Evolutionary conservation across 2,329 filamentous ascomycete species (phyloP).

Genomic region (Fusarium bactridioides): DNA sequence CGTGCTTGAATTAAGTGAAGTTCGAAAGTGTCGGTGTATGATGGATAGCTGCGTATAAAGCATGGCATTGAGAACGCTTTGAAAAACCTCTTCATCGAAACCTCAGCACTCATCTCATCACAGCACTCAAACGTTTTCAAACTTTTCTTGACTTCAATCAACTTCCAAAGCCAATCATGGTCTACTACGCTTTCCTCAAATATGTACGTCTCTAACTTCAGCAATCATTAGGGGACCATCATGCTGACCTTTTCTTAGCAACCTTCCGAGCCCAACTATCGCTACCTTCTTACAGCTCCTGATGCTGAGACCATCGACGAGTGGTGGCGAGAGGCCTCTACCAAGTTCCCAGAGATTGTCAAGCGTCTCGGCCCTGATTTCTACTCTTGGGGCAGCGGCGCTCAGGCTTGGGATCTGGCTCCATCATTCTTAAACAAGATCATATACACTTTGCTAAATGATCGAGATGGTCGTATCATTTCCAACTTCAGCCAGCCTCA

Average conservation of each 20-base stretch:
- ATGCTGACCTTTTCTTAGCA: not conserved
- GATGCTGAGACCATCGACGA: slow-evolving; percentile 4
- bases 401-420: not conserved
- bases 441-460: not conserved
- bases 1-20: not conserved
- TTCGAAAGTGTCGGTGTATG: not conserved
- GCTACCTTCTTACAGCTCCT: not conserved
- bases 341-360: not conserved
- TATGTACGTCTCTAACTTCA: not conserved
- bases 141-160: rapidly evolving
- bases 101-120: not conserved
- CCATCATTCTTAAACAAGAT: not conserved
- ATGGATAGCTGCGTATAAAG: not conserved
- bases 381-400: not conserved
- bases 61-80: not conserved
- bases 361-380: not conserved
- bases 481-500: not conserved
- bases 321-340: slow-evolving; percentile 2
- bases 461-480: not conserved
- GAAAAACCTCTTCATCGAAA: too few species aligned
- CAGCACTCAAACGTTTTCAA: not conserved
- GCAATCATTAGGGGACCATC: rapidly evolving
- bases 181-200: slow-evolving; percentile 8
- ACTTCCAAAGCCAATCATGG: not conserved
- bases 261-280: not conserved